phyloP scores from a whole-genome alignment of 495 filamentous ascomycete species.

The Neurospora tetraspora region DNA sequence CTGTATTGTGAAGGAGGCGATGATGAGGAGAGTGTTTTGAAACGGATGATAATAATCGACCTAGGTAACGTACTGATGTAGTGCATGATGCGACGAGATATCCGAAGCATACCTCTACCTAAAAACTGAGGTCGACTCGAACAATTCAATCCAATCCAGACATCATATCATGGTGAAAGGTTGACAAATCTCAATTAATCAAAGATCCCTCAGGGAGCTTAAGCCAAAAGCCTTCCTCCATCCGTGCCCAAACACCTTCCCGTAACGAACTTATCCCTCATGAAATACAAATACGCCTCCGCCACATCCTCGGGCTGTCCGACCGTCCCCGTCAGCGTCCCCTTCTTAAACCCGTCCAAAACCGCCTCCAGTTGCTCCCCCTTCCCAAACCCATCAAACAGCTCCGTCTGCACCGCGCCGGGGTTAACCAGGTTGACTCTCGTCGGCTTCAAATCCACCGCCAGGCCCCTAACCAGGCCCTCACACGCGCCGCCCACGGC shows the following conservation, averaged over 20 bases:
- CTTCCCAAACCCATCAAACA: slow-evolving; percentile 21
- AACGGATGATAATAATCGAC: too few relatives aligned
- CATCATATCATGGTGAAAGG: too few relatives aligned
- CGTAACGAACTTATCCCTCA: slow-evolving; percentile 37
- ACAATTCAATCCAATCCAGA: too few relatives aligned
- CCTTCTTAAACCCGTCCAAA: slow-evolving; percentile 16
- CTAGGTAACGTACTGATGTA: too few relatives aligned
- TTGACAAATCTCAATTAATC: too few relatives aligned
- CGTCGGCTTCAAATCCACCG: slow-evolving; percentile 7
- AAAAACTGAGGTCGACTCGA: too few relatives aligned
- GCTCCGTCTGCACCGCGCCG: slow-evolving; percentile 42
- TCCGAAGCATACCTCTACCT: too few relatives aligned
- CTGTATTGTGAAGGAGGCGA: too few relatives aligned
- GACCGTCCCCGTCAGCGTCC: slow-evolving; percentile 31
- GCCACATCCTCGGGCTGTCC: slow-evolving; percentile 47
- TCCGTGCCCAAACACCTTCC: slow-evolving; percentile 6
- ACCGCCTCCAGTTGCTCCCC: slow-evolving; percentile 14
- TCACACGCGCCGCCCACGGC: not conserved
- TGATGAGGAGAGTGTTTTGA: too few relatives aligned
- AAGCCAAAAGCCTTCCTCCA: slow-evolving; percentile 5
- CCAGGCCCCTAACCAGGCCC: slow-evolving; percentile 7
- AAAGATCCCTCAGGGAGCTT: too few relatives aligned
- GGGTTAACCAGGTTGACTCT: slow-evolving; percentile 28
- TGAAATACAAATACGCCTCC: slow-evolving; percentile 52
- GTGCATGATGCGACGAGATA: too few relatives aligned